Evolutionary conservation across 2,329 filamentous ascomycete species (phyloP), one percentile per base, ranked within the genome.

Genomic region (Leptographium flavum): DNA sequence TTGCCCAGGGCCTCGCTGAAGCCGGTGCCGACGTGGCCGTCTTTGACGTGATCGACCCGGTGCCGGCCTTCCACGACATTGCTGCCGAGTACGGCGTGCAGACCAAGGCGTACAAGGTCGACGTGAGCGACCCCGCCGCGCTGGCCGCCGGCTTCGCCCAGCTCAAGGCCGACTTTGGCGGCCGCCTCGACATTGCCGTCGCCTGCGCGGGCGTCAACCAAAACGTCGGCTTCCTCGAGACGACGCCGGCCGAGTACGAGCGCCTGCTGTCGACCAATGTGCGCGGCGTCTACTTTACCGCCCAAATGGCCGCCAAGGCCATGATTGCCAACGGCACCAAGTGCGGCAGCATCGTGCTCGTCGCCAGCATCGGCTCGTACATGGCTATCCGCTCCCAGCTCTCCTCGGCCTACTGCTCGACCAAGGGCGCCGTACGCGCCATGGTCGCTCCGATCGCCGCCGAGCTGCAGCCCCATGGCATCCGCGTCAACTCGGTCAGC

Each of bases 1-100:
- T 87, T 54, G 75, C 81, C 1, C 82, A 88, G 55, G 82, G 79
- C 1, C 63, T 88, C 14, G 66, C 85, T 13, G 82, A 88, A 60
- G 83, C 83, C 22, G 83, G 84, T 19, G 84, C 50, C 15, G 47
- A 51, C 37, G 41, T 52, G 9, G 49, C 43, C 31, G 35, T 51
- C 2, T 51, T 49, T 27, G 47, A 52, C 39, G 46, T 48, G 9
- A 48, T 49, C 14, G 45, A 44, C 9, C 40, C 43, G 3, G 32
- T 23, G 3, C n/a, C 32, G 1, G 47, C 10, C 8, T 49, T 49
- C 6, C 19, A 30, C 38, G 22, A 35, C 1, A 46, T 51, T 23
- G 17, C 44, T 4, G 14, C 28, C 9, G 7, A 35, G 3, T 48
- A 28, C 25, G 50, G 49, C 22, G 47, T 51, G 14, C 22, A 41